Evolutionary conservation across 768 basidiomycete genomes (phyloP).

Genomic region (Crepidotus variabilis): DNA sequence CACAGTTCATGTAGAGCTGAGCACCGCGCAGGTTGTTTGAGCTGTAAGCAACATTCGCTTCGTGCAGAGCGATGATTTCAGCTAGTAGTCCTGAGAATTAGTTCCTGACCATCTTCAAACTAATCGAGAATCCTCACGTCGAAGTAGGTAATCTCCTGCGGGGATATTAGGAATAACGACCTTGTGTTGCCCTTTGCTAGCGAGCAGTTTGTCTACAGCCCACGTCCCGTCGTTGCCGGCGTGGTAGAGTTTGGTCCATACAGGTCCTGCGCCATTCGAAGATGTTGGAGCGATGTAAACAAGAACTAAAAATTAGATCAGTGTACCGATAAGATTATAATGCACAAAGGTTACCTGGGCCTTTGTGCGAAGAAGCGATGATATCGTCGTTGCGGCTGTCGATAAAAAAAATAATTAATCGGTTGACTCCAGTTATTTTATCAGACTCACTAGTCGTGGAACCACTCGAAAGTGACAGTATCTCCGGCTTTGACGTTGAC

Average conservation of each 20-base stretch:
- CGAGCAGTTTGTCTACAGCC: slow-evolving; percentile 30
- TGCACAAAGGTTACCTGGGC: slow-evolving; percentile 21
- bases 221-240: slow-evolving; percentile 21
- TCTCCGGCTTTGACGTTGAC: slow-evolving; percentile 28
- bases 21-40: slow-evolving; percentile 34
- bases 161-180: slow-evolving; percentile 28
- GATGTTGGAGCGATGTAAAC: slow-evolving; percentile 28
- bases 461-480: slow-evolving; percentile 32
- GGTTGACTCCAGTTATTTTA: neutral
- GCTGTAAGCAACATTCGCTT: slow-evolving; percentile 26
- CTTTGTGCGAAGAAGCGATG: slow-evolving; percentile 33
- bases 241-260: slow-evolving; percentile 32
- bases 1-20: slow-evolving; percentile 48
- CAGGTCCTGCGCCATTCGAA: slow-evolving; percentile 25
- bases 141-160: slow-evolving; percentile 30
- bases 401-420: neutral
- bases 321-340: neutral
- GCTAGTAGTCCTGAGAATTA: slow-evolving; percentile 30
- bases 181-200: slow-evolving; percentile 27
- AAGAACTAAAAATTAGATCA: slow-evolving; percentile 15
- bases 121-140: slow-evolving; percentile 17
- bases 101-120: slow-evolving; percentile 8
- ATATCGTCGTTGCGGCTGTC: slow-evolving; percentile 30
- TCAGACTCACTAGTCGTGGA: slow-evolving; percentile 23
- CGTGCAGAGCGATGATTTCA: slow-evolving; percentile 31